Conservation (phyloP, 2,329 filamentous ascomycete genomes). For the Triangularia verruculosa region DNA sequence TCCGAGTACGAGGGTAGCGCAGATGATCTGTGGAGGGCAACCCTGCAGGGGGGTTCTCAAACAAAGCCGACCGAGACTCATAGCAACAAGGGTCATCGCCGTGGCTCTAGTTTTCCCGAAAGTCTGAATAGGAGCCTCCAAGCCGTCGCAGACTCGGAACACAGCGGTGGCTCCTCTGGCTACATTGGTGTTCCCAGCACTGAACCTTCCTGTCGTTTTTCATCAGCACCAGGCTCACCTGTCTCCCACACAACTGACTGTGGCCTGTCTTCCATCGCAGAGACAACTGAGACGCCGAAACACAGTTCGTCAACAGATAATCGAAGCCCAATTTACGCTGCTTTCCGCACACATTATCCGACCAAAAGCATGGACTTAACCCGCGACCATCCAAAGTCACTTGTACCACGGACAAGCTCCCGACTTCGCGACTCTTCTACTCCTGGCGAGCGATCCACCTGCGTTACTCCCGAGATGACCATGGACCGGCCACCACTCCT, state of each 20-base stretch:
- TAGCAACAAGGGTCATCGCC: background rate
- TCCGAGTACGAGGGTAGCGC: constrained; percentile 17
- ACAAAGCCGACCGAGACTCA: background rate
- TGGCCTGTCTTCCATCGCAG: constrained; percentile 4
- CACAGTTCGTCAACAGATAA: background rate
- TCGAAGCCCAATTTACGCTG: background rate
- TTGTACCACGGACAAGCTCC: background rate
- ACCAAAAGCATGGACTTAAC: background rate
- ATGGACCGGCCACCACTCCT: background rate
- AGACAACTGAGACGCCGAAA: constrained; percentile 1
- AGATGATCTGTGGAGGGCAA: constrained; percentile 19
- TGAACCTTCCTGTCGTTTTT: background rate
- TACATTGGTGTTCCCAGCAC: constrained; percentile 5
- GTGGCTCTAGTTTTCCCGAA: constrained; percentile 5
- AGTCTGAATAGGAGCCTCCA: background rate
- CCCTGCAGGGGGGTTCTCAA: constrained; percentile 13
- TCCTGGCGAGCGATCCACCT: background rate
- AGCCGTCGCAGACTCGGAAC: background rate
- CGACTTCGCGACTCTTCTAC: background rate
- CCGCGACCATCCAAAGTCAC: background rate
- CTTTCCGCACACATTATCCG: background rate
- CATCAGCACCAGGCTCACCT: constrained; percentile 1
- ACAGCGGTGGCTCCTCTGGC: constrained; percentile 3
- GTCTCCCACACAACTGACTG: background rate
- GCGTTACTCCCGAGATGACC: background rate